Evolutionary conservation across 2,329 filamentous ascomycete genomes (phyloP), one percentile per base, ranked within the genome.

Genomic region (Diaporthe aspalathi): DNA sequence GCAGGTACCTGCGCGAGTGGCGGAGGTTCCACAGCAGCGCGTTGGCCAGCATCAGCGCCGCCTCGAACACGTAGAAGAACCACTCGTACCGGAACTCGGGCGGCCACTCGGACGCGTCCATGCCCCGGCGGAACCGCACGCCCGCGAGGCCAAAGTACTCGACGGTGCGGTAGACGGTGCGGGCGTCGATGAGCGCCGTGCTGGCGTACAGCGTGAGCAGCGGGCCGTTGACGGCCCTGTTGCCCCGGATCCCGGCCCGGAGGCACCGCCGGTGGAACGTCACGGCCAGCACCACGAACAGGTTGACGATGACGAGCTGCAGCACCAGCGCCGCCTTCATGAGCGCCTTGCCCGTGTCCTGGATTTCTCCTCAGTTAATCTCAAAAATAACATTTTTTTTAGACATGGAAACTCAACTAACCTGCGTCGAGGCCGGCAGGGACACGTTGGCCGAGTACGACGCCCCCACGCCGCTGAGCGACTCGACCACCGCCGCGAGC

Each of bases 151-250:
- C 78, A 35, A 85, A 84, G 76, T 84, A 86, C 74, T 88, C 86
- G 29, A 84, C 78, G 0, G 85, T 79, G 16, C 87, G 83, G 75
- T 83, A 89, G 63, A 87, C 79, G 74, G 84, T 86, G n/a, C 87
- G 82, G 4, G 80, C 74, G 12, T 84, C 80, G 70, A 89, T 86
- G 22, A 87, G 77, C 0, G 73, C 24, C 70, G 84, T 82, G 68
- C 81, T 84, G 32, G 76, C 74, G 75, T 87, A 87, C 1, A 88
- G 78, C 9, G 79, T 81, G 38, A 77, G 73, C 5, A 87, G 76
- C 2, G 76, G 68, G 0, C 71, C 78, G 27, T 56, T 62, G 54
- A 79, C 74, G 20, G 57, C 67, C 24, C 49, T 70, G 67, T 56
- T 68, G 29, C 50, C n/a, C n/a, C n/a, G 72, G 20, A 78, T 60